A percentile compares a stretch with the other conserved stretches of the same genome.
Conservation (phyloP, 805 yeast genomes). For the Ogataea dorogensis region DNA sequence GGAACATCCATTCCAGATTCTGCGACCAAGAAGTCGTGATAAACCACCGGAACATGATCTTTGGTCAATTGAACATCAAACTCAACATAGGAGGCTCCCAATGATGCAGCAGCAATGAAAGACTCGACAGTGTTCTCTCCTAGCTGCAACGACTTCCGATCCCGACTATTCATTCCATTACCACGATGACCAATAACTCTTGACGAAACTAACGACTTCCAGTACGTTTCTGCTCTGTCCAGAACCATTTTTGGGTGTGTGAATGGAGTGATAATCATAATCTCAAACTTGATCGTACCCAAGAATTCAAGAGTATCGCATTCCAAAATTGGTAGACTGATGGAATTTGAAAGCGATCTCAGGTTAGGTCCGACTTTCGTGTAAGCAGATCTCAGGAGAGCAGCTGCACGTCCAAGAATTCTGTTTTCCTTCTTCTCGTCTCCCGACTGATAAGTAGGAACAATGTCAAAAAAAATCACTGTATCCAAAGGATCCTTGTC, state of each 20-base stretch:
- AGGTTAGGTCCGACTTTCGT: constrained; percentile 67
- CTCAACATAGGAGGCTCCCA: constrained; percentile 96
- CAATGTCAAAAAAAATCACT: constrained; percentile 74
- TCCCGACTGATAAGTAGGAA: constrained; percentile 71
- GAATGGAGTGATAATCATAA: constrained; percentile 69
- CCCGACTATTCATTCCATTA: constrained; percentile 78
- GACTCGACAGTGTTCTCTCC: constrained; percentile 96
- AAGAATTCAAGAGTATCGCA: constrained; percentile 67
- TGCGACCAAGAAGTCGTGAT: constrained; percentile 91
- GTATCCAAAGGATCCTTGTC: constrained; percentile 51
- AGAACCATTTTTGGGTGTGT: constrained; percentile 64
- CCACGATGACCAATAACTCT: constrained; percentile 97
- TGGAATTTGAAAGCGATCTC: constrained; percentile 61
- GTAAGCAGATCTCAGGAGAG: constrained; percentile 57
- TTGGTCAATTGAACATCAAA: constrained; percentile 95
- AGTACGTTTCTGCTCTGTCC: constrained; percentile 73
- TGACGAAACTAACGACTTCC: constrained; percentile 87
- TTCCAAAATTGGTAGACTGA: constrained; percentile 76
- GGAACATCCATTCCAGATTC: constrained; percentile 96
- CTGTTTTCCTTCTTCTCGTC: constrained; percentile 30
- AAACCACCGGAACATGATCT: constrained; percentile 87
- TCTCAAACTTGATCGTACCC: constrained; percentile 77
- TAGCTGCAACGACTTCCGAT: constrained; percentile 75
- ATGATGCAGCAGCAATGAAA: constrained; percentile 91
- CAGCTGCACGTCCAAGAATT: constrained; percentile 82